Evolutionary conservation across 495 filamentous ascomycete genomes (phyloP), one percentile per base, ranked within the genome.

Genomic region (Hypoxylon subgilvum): DNA sequence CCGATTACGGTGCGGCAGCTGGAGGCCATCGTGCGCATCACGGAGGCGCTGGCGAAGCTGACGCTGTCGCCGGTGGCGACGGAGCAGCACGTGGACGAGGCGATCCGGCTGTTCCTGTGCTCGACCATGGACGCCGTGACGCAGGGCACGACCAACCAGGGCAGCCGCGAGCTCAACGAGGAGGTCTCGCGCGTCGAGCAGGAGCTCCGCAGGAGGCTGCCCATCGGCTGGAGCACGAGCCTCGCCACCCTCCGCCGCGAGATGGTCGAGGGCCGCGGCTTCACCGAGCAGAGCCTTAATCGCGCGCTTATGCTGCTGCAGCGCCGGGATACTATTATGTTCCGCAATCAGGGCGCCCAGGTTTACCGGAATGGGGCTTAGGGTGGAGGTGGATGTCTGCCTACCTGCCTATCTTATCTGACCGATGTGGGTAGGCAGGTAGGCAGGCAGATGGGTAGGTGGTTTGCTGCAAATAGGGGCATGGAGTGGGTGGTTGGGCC

Each of bases 1-100:
- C 94, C 94, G 52, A 99, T 99, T 74, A 99, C 94, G 1, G 89
- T 99, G 31, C 91, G 94, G 57, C 94, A 99, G 66, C 84, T 99
- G 2, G 94, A 99, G 72, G 91, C 92, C 68, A 95, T 99, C 63
- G 87, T 97, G 64, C 93, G 94, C 68, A 97, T 99, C 71, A 94
- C 91, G 10, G 94, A 99, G 70, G 89, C 94, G 1, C 84, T 99
- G 2, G 94, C 94, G 48, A 99, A 99, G 72, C 75, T 99, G 12
- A 80, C 86, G 1, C 84, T 99, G 18, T 89, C 86, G 0, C 86
- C 92, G 19, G 79, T 96, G 21, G 94, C 92, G 16, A 91, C 87
- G 1, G 92, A 96, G 72, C 79, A 83, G 44, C 94, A 99, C 72
- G 94, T 99, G 42, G 92, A 99, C 69, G 94, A 99, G 76, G 94